Conservation (phyloP, 768 basidiomycete species). For the Mycena capillaripes region DNA sequence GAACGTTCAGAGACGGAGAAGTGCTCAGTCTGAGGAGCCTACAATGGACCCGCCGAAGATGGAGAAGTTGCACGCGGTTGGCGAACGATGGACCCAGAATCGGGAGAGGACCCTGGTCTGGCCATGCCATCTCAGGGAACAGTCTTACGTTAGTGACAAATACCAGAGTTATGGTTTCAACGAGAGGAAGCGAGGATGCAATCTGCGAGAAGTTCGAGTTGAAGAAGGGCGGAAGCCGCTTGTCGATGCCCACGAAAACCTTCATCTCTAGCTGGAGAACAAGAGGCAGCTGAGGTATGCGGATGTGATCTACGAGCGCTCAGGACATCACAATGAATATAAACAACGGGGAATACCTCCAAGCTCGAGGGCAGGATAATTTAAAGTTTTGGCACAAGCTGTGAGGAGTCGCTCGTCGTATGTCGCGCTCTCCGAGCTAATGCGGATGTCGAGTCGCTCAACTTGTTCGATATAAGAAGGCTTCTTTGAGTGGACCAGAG, state of each 20-base stretch:
- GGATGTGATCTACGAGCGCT: background rate
- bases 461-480: background rate
- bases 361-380: slow-evolving; percentile 3
- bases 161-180: slow-evolving; percentile 5
- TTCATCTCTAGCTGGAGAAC: slow-evolving; percentile 3
- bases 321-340: background rate
- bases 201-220: background rate
- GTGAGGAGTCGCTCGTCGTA: slow-evolving; percentile 5
- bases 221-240: background rate
- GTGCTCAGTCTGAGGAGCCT: background rate
- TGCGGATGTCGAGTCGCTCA: slow-evolving; percentile 3
- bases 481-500: background rate
- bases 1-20: background rate
- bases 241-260: background rate
- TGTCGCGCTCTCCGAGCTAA: background rate
- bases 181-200: slow-evolving; percentile 8
- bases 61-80: slow-evolving; percentile 2
- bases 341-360: slow-evolving; percentile 1
- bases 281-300: slow-evolving; percentile 6
- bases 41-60: slow-evolving; percentile 11
- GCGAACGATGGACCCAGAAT: background rate
- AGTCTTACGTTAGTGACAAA: background rate
- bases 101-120: slow-evolving; percentile 2
- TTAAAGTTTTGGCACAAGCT: slow-evolving; percentile 7
- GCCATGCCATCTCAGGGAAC: background rate